Base-by-base conservation (phyloP, 257 asterid genomes). In the Gentiana straminea region DNA sequence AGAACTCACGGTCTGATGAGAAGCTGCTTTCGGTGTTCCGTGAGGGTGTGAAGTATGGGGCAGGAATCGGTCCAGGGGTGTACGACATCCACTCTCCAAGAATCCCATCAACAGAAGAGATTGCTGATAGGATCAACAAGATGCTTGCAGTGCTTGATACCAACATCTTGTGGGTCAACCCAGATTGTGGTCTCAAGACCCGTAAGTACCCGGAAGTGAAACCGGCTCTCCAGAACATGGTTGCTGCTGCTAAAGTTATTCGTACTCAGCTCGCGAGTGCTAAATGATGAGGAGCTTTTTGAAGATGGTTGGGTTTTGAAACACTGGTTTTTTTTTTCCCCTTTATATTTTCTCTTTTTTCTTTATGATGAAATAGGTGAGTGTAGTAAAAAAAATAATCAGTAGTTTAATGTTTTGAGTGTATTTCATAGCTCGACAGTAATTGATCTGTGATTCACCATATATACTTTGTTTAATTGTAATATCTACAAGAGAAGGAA, bases 81-180 rank as follows among this genome's bases (percentile, higher is more conserved):
- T 91, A 86, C 13, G 96, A 91, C 61, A 87, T 91, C 73, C 96
- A 91, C 86, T 91, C 98, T 37, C 98, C 98, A 6, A 84, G 96
- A 71, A 87, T 91, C 62, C 98, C 98, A 24, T 81, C 98, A 4
- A 71, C 84, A 0, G 98, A 87, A 7, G 98, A 91, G 67, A 87
- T 91, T 47, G 96, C 86, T 0, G 96, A 91, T 69, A 82, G 98
- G 68, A 74, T 91, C 67, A 76, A 84, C 84, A 87, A 91, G 74
- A 91, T 91, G 98, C 96, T 91, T 66, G 98, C 96, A 3, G 98
- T 91, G 49, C 88, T 87, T 0, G 98, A 86, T 58, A 82, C 95
- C 72, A 87, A 86, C 82, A 78, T 91, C 63, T 71, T 91, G 89
- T 91, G 98, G 98, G 96, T 91, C 10, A 91, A 91, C 84, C 98